Percentiles rank a stretch among this genome's conserved stretches.
Conservation (phyloP, 768 basidiomycete species). For the Russula foetens region DNA sequence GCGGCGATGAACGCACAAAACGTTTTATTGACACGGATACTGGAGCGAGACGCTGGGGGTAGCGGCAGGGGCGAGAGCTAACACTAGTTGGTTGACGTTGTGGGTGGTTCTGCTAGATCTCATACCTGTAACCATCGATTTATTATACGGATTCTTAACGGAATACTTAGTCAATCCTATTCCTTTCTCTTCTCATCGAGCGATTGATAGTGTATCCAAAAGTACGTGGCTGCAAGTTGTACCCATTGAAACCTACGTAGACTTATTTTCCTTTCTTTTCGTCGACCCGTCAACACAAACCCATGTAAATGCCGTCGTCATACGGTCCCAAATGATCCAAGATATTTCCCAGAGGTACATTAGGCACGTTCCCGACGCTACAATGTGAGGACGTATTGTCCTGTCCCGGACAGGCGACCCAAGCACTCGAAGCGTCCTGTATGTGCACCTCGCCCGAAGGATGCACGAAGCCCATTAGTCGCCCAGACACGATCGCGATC, state of each 20-base stretch:
- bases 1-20: constrained; percentile 52
- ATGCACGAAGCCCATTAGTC: constrained; percentile 15
- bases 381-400: constrained; percentile 13
- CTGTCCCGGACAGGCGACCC: constrained; percentile 6
- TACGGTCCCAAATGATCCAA: constrained; percentile 15
- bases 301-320: constrained; percentile 9
- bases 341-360: background rate
- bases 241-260: no score
- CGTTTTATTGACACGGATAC: constrained; percentile 34
- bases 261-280: no score
- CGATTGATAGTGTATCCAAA: no score
- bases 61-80: constrained; percentile 1
- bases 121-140: background rate
- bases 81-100: background rate
- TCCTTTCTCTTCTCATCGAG: no score
- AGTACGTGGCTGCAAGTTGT: no score
- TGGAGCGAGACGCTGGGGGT: constrained; percentile 12
- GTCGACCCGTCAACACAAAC: background rate
- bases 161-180: no score
- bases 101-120: background rate
- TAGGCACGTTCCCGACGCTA: constrained; percentile 5
- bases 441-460: constrained; percentile 20
- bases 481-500: constrained; percentile 17
- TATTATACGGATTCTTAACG: no score
- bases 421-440: background rate